Evolutionary conservation across 768 basidiomycete genomes (phyloP).

Genomic region (Sarcodon aspratus): DNA sequence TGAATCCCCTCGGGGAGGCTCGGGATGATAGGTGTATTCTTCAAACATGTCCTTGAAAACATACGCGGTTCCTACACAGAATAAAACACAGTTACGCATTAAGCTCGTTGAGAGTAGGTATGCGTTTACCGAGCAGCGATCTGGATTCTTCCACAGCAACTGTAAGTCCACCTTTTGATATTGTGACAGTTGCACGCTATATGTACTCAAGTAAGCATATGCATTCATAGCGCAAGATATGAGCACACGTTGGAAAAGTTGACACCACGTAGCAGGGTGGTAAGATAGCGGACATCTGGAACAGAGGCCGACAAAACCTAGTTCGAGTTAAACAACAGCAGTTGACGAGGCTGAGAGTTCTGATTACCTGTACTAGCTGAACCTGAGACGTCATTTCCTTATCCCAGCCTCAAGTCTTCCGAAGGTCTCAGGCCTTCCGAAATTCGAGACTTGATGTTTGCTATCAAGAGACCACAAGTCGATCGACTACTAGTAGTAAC

Average conservation of each 20-base stretch:
- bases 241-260: conserved; percentile 65
- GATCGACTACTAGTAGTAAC: no score
- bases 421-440: not conserved
- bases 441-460: not conserved
- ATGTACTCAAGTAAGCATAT: not conserved
- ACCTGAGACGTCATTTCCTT: not conserved
- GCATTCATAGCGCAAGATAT: not conserved
- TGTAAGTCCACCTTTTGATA: conserved; percentile 59
- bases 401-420: not conserved
- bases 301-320: conserved; percentile 62
- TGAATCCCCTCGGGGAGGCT: conserved; percentile 12
- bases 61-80: conserved; percentile 65
- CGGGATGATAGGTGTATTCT: conserved; percentile 56
- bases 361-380: not conserved
- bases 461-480: not conserved
- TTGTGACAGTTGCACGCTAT: conserved; percentile 64
- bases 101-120: not conserved
- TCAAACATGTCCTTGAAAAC: conserved; percentile 72
- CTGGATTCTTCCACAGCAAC: conserved; percentile 82
- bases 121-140: conserved; percentile 57
- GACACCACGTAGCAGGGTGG: conserved; percentile 70
- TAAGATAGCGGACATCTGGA: conserved; percentile 75
- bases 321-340: not conserved
- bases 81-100: not conserved
- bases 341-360: not conserved